Percentiles rank a stretch among this genome's conserved stretches.
phyloP scores from a whole-genome alignment of 257 asterid genomes.

The Lycium barbarum region DNA sequence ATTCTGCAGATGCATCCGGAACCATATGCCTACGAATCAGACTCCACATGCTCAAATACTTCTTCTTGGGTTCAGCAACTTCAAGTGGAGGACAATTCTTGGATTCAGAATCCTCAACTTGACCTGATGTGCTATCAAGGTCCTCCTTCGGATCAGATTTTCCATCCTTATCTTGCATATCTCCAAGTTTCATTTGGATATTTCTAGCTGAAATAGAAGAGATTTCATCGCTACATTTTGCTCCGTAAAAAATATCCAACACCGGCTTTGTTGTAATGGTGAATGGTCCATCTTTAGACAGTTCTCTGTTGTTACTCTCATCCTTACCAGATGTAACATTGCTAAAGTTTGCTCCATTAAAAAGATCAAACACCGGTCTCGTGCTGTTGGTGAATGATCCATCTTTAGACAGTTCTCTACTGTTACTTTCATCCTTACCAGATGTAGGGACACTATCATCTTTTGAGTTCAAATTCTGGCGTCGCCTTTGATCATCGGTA shows the following conservation, averaged over 20 bases:
- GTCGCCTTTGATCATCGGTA: no score
- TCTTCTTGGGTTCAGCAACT: conserved; percentile 34
- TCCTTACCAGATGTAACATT: background rate
- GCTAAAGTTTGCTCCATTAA: conserved; percentile 34
- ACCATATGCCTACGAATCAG: conserved; percentile 48
- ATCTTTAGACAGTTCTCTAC: conserved; percentile 21
- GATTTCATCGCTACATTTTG: conserved; percentile 31
- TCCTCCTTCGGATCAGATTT: conserved; percentile 36
- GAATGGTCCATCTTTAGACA: conserved; percentile 34
- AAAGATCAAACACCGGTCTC: conserved; percentile 28
- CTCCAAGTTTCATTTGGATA: conserved; percentile 27
- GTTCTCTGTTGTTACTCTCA: background rate
- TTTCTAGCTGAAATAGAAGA: conserved; percentile 42
- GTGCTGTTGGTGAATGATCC: conserved; percentile 32
- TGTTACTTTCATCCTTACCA: conserved; percentile 13
- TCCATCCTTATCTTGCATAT: conserved; percentile 30
- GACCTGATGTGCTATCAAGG: conserved; percentile 28
- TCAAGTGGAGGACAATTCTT: conserved; percentile 11
- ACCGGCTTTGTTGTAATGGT: background rate
- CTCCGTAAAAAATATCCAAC: conserved; percentile 40
- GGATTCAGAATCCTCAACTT: conserved; percentile 37
- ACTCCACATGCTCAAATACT: conserved; percentile 50
- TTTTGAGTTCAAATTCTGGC: no score
- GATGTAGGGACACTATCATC: conserved; percentile 29
- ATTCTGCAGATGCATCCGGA: conserved; percentile 38